Conservation (phyloP, 208 protist genomes). For the Trypanosoma lewisi region DNA sequence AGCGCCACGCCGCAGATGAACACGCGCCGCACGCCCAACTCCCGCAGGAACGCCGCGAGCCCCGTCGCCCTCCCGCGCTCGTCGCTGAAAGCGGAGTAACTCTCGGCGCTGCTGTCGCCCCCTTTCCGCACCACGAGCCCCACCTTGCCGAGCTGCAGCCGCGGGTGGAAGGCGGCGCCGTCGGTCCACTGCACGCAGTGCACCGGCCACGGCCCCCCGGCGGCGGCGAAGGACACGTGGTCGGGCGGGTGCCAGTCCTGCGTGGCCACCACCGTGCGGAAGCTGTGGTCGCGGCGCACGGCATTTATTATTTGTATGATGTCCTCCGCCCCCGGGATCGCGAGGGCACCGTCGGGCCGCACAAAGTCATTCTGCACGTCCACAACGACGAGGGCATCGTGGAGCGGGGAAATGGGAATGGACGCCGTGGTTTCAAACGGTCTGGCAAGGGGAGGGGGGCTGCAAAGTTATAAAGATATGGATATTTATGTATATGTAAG, state of each 20-base stretch:
- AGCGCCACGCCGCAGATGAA: constrained; percentile 65
- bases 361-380: constrained; percentile 68
- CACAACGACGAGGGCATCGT: constrained; percentile 31
- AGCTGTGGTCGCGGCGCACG: constrained; percentile 16
- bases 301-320: constrained; percentile 51
- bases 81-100: constrained; percentile 70
- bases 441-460: too few species aligned
- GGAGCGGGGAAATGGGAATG: constrained; percentile 9
- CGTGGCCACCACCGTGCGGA: constrained; percentile 44
- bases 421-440: neutral
- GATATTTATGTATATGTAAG: neutral
- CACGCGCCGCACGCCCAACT: constrained; percentile 44
- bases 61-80: constrained; percentile 33
- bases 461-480: neutral
- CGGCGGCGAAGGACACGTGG: constrained; percentile 55
- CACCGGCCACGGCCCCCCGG: constrained; percentile 51
- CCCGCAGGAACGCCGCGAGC: constrained; percentile 38
- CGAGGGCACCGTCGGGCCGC: constrained; percentile 37
- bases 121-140: constrained; percentile 44
- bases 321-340: constrained; percentile 28
- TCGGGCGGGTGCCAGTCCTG: constrained; percentile 66
- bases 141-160: constrained; percentile 23
- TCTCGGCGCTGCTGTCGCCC: constrained; percentile 27
- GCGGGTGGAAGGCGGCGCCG: constrained; percentile 42
- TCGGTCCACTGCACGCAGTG: constrained; percentile 51